These are phyloP conservation scores for Globisporangium spiculum DNA, from an alignment of 352 stramenopile genomes.

Conservation along the genomic window DNA sequence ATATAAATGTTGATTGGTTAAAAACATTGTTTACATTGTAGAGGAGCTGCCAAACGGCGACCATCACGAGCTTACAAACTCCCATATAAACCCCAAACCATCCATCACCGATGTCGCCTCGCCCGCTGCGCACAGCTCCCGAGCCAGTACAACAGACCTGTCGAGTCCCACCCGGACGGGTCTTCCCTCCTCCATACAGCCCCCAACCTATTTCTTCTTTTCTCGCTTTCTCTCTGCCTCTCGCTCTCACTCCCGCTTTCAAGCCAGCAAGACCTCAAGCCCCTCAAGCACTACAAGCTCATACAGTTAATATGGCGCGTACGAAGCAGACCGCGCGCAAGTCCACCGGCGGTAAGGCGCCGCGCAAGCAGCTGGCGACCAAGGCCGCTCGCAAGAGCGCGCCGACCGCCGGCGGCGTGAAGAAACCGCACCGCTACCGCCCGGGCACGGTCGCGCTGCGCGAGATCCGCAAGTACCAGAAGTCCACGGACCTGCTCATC, in stretches of 20 bases:
- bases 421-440: not conserved
- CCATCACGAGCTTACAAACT: conserved; percentile 24
- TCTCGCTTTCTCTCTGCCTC: not conserved
- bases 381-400: not conserved
- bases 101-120: not conserved
- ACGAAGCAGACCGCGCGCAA: conserved; percentile 98
- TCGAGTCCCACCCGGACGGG: not conserved
- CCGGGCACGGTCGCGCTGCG: not conserved
- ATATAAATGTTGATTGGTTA: too few species aligned
- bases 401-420: not conserved
- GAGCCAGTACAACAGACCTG: not conserved
- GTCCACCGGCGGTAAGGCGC: conserved; percentile 92
- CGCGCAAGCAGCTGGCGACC: conserved; percentile 90
- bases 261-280: conserved; percentile 14
- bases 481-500: conserved; percentile 73
- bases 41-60: not conserved
- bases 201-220: not conserved
- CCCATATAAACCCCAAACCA: conserved; percentile 17
- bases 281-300: not conserved
- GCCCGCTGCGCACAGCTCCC: not conserved
- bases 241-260: conserved; percentile 48
- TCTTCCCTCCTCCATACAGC: not conserved
- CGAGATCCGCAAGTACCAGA: conserved; percentile 2
- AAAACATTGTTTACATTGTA: not conserved
- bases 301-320: conserved; percentile 76